These are phyloP conservation scores for Colletotrichum higginsianum DNA, from an alignment of 2,329 filamentous ascomycete species.

Conservation along the genomic window DNA sequence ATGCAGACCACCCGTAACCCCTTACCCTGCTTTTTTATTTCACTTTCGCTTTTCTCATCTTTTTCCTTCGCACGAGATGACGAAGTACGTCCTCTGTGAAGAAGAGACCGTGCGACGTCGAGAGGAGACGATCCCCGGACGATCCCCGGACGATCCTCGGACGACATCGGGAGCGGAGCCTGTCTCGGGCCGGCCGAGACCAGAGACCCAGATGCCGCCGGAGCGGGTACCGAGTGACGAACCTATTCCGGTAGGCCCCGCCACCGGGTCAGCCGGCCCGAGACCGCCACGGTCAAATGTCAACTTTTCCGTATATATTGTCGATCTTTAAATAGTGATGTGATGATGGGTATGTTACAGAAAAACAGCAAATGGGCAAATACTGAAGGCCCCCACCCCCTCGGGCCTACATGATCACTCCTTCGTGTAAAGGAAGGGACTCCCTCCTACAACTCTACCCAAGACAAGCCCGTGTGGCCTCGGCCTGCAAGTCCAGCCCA, in stretches of 20 bases:
- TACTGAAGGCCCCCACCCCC: background rate
- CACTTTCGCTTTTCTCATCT: too few relatives aligned
- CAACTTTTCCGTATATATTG: background rate
- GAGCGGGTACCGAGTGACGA: background rate
- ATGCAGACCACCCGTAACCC: background rate
- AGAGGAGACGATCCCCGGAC: background rate
- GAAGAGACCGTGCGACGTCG: background rate
- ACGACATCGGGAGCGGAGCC: conserved; percentile 3
- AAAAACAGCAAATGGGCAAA: background rate
- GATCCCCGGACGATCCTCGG: background rate
- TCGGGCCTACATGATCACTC: background rate
- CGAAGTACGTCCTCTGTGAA: too few relatives aligned
- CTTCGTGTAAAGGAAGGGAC: background rate
- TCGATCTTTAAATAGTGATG: background rate
- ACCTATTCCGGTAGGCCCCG: conserved; percentile 2
- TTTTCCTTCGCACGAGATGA: too few relatives aligned
- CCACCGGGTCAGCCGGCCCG: background rate
- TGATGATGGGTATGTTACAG: background rate
- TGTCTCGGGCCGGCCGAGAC: conserved; percentile 13
- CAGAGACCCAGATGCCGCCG: background rate
- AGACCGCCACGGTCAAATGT: background rate
- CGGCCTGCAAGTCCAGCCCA: conserved; percentile 1
- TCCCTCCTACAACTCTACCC: background rate
- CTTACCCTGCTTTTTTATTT: background rate
- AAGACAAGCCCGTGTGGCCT: background rate